Evolutionary conservation across 1,139 yeast genomes (phyloP).

Genomic region (Candida pseudocylindracea): DNA sequence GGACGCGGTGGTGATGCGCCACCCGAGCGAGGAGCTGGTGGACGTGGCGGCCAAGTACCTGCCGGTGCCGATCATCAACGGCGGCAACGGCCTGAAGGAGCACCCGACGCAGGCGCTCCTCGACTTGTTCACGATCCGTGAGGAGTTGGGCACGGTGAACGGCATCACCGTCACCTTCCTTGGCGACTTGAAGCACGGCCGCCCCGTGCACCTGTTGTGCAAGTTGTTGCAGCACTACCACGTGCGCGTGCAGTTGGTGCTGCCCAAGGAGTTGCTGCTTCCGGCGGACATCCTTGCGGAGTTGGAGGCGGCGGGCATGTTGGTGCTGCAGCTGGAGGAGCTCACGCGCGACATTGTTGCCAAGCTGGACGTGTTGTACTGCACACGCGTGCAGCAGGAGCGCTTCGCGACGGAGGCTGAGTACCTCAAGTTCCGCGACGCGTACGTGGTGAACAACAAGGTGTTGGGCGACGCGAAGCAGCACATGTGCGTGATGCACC

Average conservation of each 20-base stretch:
- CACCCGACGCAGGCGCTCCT: constrained; percentile 98
- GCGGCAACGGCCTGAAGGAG: constrained; percentile 94
- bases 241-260: constrained; percentile 78
- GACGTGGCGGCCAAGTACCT: constrained; percentile 91
- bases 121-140: constrained; percentile 95
- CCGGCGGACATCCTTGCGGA: constrained; percentile 54
- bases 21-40: constrained; percentile 82
- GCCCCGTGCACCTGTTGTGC: constrained; percentile 95
- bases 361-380: constrained; percentile 83
- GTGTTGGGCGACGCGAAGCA: constrained; percentile 83
- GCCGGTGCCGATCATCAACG: constrained; percentile 92
- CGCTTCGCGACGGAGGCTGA: constrained; percentile 59
- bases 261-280: constrained; percentile 72
- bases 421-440: constrained; percentile 77
- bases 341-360: constrained; percentile 72
- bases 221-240: constrained; percentile 80
- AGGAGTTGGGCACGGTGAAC: constrained; percentile 95
- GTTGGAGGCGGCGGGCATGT: constrained; percentile 43
- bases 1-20: constrained; percentile 94
- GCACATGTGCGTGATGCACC: constrained; percentile 98
- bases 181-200: constrained; percentile 97
- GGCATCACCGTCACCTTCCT: constrained; percentile 95
- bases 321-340: constrained; percentile 47
- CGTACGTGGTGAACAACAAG: constrained; percentile 81
- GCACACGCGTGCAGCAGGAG: constrained; percentile 97